Percentiles rank a stretch among this genome's conserved stretches.
These are phyloP conservation scores for Maudiozyma pseudohumilis DNA, from an alignment of 805 yeast species.

Conservation along the genomic window DNA sequence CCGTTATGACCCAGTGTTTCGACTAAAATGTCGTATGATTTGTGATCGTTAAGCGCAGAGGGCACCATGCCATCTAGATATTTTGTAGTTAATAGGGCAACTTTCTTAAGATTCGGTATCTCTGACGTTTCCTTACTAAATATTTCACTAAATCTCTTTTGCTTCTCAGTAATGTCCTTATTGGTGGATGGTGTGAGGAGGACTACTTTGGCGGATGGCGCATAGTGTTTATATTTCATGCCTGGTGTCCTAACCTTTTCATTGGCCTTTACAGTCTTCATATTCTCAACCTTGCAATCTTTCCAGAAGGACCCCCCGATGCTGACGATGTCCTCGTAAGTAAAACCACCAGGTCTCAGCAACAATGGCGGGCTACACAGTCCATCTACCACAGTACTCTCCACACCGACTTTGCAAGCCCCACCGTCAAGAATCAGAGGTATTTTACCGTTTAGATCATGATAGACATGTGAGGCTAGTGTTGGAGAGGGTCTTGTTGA, in stretches of 20 bases:
- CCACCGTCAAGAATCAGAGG: conserved; percentile 92
- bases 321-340: conserved; percentile 59
- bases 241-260: conserved; percentile 91
- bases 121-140: conserved; percentile 10
- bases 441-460: conserved; percentile 69
- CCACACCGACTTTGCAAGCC: conserved; percentile 77
- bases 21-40: conserved; percentile 3
- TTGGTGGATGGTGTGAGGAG: conserved; percentile 46
- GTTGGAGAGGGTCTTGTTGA: conserved; percentile 95
- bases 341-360: conserved; percentile 89
- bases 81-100: conserved; percentile 46
- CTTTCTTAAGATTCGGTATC: conserved; percentile 20
- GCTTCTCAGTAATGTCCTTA: conserved; percentile 23
- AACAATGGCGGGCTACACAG: conserved; percentile 74
- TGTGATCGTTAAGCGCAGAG: not conserved
- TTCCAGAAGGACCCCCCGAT: conserved; percentile 65
- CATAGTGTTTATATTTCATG: conserved; percentile 93
- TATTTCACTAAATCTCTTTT: conserved; percentile 25
- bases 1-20: conserved; percentile 35
- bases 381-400: conserved; percentile 91
- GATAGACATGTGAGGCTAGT: conserved; percentile 69
- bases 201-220: conserved; percentile 79
- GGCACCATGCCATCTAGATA: conserved; percentile 7
- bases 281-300: conserved; percentile 51
- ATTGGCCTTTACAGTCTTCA: conserved; percentile 44